Percentiles rank a stretch among this genome's conserved stretches.
Evolutionary conservation across 257 asterid species (phyloP).

Genomic region (Capsicum pubescens): DNA sequence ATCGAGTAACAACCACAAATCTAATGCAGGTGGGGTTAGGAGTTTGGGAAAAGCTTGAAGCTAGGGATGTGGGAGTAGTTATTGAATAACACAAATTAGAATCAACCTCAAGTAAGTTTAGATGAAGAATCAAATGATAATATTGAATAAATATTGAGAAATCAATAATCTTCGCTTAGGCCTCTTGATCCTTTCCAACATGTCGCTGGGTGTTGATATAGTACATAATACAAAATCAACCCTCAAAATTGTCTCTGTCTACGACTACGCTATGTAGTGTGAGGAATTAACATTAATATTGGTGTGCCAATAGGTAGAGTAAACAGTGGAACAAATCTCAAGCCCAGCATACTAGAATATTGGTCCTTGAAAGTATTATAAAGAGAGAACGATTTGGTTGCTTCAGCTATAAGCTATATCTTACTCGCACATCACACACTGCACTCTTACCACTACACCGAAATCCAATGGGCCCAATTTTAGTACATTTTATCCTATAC

Average conservation of each 20-base stretch:
- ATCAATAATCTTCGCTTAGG: neutral
- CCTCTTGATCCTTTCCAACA: neutral
- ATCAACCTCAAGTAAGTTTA: neutral
- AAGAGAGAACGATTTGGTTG: neutral
- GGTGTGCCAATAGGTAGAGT: neutral
- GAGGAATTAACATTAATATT: slow-evolving; percentile 20
- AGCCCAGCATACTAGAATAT: neutral
- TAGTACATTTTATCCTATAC: neutral
- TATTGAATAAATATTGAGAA: slow-evolving; percentile 12
- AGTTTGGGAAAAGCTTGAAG: neutral
- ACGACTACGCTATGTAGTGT: slow-evolving; percentile 9
- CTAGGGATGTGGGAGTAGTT: neutral
- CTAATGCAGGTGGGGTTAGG: neutral
- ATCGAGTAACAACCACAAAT: neutral
- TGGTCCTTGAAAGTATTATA: neutral
- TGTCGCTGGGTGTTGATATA: neutral
- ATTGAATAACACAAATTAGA: neutral
- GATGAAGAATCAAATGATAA: slow-evolving; percentile 13
- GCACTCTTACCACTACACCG: neutral
- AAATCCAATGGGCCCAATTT: neutral
- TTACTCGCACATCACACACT: slow-evolving; percentile 28
- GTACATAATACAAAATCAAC: slow-evolving; percentile 21
- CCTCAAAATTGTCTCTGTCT: slow-evolving; percentile 27
- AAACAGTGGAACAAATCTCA: neutral
- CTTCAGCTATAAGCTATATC: slow-evolving; percentile 46